A percentile compares a stretch with the other conserved stretches of the same genome.
These are phyloP conservation scores for Lachnellula willkommii DNA, from an alignment of 2,329 filamentous ascomycete species.

Conservation along the genomic window DNA sequence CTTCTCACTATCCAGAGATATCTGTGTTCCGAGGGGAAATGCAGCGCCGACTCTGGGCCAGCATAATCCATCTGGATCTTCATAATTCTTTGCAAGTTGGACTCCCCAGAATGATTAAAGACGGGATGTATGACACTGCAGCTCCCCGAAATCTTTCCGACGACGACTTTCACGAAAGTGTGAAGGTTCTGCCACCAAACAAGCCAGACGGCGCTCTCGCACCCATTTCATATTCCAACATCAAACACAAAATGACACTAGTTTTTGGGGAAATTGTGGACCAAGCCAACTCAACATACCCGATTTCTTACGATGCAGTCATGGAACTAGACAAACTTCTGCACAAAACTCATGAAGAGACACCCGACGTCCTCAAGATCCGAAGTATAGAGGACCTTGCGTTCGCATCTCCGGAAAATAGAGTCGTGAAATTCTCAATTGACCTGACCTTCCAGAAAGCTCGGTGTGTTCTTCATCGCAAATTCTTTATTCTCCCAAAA, in stretches of 20 bases:
- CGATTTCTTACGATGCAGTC: slow-evolving; percentile 45
- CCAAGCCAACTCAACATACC: slow-evolving; percentile 44
- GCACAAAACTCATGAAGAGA: slow-evolving; percentile 38
- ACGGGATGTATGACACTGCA: slow-evolving; percentile 57
- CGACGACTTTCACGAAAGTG: slow-evolving; percentile 56
- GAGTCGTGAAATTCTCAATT: slow-evolving; percentile 16
- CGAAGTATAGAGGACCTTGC: not conserved
- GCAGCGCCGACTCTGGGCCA: slow-evolving; percentile 53
- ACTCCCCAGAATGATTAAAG: slow-evolving; percentile 60
- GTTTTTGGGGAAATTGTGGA: slow-evolving; percentile 48
- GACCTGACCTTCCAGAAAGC: not conserved
- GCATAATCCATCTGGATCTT: slow-evolving; percentile 54
- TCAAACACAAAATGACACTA: slow-evolving; percentile 42
- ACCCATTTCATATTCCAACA: slow-evolving; percentile 37
- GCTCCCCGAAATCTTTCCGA: slow-evolving; percentile 59
- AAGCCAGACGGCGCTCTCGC: slow-evolving; percentile 52
- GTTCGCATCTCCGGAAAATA: slow-evolving; percentile 46
- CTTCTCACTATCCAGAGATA: slow-evolving; percentile 43
- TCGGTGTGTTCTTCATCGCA: not conserved
- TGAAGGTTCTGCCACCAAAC: slow-evolving; percentile 48
- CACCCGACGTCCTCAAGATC: slow-evolving; percentile 21
- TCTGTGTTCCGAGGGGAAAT: slow-evolving; percentile 54
- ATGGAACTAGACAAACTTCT: slow-evolving; percentile 45
- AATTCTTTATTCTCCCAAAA: slow-evolving; percentile 32
- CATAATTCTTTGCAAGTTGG: slow-evolving; percentile 63